Evolutionary conservation across 805 yeast genomes (phyloP).

Genomic region (Hanseniaspora meyeri): DNA sequence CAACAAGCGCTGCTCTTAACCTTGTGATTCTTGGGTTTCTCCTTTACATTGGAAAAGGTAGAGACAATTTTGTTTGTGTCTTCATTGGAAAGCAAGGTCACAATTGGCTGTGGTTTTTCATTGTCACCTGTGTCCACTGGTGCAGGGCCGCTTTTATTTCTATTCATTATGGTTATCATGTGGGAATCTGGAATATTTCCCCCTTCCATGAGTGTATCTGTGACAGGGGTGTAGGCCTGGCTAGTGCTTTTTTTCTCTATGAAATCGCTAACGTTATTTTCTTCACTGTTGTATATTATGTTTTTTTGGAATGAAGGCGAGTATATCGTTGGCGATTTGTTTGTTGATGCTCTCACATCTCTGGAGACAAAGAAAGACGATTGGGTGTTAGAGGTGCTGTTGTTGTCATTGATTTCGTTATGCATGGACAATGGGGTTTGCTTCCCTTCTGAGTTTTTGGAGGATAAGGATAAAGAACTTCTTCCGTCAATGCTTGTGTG

Average conservation of each 20-base stretch:
- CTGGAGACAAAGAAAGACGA: slow-evolving; percentile 10
- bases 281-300: not conserved
- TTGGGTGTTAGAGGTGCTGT: not conserved
- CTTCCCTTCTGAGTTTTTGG: not conserved
- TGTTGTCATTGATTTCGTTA: not conserved
- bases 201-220: not conserved
- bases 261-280: not conserved
- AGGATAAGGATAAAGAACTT: not conserved
- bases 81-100: not conserved
- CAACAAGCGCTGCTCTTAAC: not conserved
- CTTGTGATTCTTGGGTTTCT: not conserved
- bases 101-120: not conserved
- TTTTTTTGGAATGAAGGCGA: not conserved
- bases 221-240: not conserved
- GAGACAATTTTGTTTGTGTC: not conserved
- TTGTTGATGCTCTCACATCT: slow-evolving; percentile 6
- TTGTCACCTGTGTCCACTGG: not conserved
- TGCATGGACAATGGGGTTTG: not conserved
- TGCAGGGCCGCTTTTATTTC: not conserved
- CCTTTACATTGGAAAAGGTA: not conserved
- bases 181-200: not conserved
- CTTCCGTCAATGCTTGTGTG: not conserved
- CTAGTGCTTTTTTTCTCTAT: not conserved
- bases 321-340: not conserved
- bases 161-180: not conserved